Conservation (phyloP, 805 yeast genomes). For the Candida orba region DNA sequence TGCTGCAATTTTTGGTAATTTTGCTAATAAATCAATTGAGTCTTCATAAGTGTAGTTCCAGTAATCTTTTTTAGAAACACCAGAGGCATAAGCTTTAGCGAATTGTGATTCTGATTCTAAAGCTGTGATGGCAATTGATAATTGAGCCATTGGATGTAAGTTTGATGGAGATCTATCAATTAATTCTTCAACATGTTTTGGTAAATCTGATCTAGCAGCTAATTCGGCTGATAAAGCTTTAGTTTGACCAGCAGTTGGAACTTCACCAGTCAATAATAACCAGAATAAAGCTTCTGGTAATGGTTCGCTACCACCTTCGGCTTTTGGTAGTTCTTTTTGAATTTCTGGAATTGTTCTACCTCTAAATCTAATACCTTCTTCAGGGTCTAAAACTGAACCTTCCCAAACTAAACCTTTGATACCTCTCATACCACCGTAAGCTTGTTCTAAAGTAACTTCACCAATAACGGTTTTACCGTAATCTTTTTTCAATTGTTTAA, state of each 20-base stretch:
- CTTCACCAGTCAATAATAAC: constrained; percentile 77
- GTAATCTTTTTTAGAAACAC: constrained; percentile 76
- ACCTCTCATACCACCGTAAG: constrained; percentile 90
- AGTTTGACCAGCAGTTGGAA: constrained; percentile 67
- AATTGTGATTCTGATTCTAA: constrained; percentile 77
- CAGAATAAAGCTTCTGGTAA: constrained; percentile 80
- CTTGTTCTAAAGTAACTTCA: constrained; percentile 69
- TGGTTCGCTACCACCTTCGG: constrained; percentile 57
- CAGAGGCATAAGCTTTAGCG: constrained; percentile 78
- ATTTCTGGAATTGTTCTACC: constrained; percentile 79
- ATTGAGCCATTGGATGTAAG: constrained; percentile 88
- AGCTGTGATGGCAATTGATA: constrained; percentile 76
- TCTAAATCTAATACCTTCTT: constrained; percentile 82
- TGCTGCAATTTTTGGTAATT: constrained; percentile 74
- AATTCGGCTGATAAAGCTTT: constrained; percentile 67
- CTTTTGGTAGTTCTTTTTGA: constrained; percentile 67
- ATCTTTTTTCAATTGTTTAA: constrained; percentile 78
- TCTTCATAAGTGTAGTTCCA: constrained; percentile 83
- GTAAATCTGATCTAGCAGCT: constrained; percentile 71
- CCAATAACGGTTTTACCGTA: constrained; percentile 73
- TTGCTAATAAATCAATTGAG: constrained; percentile 71
- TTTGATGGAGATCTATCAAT: constrained; percentile 68
- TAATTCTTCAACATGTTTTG: constrained; percentile 68
- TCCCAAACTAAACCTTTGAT: constrained; percentile 83
- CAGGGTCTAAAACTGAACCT: constrained; percentile 79